These are phyloP conservation scores for Gamarada debralockiae DNA, from an alignment of 495 filamentous ascomycete genomes.

Conservation along the genomic window DNA sequence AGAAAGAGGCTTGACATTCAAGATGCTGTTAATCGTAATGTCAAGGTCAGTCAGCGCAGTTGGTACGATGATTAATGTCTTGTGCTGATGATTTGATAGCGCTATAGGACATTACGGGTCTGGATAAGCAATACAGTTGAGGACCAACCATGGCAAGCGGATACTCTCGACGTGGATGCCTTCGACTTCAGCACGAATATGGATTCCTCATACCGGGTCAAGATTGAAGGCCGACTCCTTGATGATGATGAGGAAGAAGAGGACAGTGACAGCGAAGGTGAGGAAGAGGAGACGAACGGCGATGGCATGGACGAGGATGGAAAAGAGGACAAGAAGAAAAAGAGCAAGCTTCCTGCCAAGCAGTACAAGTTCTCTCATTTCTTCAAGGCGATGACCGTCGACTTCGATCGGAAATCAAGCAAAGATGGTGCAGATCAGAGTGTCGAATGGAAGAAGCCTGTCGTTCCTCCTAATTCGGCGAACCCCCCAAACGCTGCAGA, in stretches of 20 bases:
- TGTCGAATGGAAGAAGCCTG: conserved; percentile 69
- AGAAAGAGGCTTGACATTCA: conserved; percentile 88
- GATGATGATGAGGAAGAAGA: conserved; percentile 64
- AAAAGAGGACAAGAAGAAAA: conserved; percentile 35
- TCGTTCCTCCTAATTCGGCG: conserved; percentile 46
- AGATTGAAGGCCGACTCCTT: conserved; percentile 87
- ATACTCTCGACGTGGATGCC: conserved; percentile 55
- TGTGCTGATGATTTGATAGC: conserved; percentile 31
- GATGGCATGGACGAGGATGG: conserved; percentile 63
- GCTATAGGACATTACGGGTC: conserved; percentile 80
- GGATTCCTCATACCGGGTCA: conserved; percentile 78
- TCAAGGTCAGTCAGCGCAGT: conserved; percentile 48
- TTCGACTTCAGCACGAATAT: conserved; percentile 71
- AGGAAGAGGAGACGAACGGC: conserved; percentile 39
- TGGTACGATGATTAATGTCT: background rate
- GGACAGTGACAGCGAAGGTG: conserved; percentile 57
- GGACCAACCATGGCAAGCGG: conserved; percentile 88
- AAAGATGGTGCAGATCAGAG: conserved; percentile 56
- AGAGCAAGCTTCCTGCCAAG: conserved; percentile 33
- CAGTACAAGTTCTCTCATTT: conserved; percentile 74
- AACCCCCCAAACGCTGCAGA: conserved; percentile 55
- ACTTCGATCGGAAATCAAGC: conserved; percentile 63
- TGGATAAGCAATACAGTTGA: conserved; percentile 97
- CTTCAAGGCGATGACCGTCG: conserved; percentile 86
- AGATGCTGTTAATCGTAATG: conserved; percentile 73